Percentiles rank a stretch among this genome's conserved stretches.
These are phyloP conservation scores for Alternaria consortialis DNA, from an alignment of 2,329 filamentous ascomycete species.

Conservation along the genomic window DNA sequence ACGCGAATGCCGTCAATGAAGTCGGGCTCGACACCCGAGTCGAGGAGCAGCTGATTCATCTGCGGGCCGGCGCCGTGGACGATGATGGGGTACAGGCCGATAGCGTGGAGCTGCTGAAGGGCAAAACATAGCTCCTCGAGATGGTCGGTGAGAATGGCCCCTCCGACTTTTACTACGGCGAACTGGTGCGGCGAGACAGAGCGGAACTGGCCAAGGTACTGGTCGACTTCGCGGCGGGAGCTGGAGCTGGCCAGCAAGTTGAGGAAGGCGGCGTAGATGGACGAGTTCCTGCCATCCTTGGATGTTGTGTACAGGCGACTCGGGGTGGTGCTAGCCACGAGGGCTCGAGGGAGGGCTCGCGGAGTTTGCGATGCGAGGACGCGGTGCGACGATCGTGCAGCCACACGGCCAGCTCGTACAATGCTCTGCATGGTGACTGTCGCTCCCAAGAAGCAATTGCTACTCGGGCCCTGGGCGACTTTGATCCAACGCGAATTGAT, in stretches of 20 bases:
- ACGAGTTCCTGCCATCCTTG: conserved; percentile 45
- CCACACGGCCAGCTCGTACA: conserved; percentile 49
- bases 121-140: conserved; percentile 90
- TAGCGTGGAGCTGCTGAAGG: conserved; percentile 90
- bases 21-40: conserved; percentile 90
- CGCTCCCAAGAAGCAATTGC: conserved; percentile 33
- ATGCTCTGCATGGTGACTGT: conserved; percentile 50
- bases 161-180: conserved; percentile 97
- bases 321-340: conserved; percentile 39
- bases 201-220: conserved; percentile 97
- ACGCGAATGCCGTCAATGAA: conserved; percentile 97
- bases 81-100: conserved; percentile 92
- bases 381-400: conserved; percentile 47
- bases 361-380: conserved; percentile 41
- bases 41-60: conserved; percentile 88
- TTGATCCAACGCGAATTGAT: conserved; percentile 33
- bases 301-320: conserved; percentile 45
- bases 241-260: conserved; percentile 95
- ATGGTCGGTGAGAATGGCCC: conserved; percentile 93
- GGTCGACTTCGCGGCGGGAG: conserved; percentile 94
- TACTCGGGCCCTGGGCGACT: conserved; percentile 13
- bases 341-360: conserved; percentile 44
- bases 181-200: conserved; percentile 97
- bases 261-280: conserved; percentile 74
- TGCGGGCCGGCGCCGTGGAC: conserved; percentile 96